Conservation (phyloP, 2,329 filamentous ascomycete genomes). For the Pleurostoma richardsiae region DNA sequence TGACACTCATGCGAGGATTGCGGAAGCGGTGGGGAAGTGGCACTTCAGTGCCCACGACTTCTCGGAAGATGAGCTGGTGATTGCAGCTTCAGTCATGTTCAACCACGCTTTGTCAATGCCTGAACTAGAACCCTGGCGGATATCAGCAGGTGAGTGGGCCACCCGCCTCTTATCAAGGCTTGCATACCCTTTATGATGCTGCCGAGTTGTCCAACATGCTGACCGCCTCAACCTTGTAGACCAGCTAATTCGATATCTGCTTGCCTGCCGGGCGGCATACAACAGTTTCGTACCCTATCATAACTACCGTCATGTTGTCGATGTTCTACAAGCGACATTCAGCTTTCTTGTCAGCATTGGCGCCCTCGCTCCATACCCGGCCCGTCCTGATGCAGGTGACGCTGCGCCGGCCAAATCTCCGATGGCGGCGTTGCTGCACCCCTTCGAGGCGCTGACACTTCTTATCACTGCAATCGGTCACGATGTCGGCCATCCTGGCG, state of each 20-base stretch:
- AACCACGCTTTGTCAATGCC: constrained; percentile 80
- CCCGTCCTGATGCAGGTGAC: constrained; percentile 19
- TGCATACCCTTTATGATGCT: constrained; percentile 13
- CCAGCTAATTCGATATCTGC: constrained; percentile 77
- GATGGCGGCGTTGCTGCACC: constrained; percentile 70
- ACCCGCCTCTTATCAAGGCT: neutral
- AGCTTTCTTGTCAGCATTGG: constrained; percentile 81
- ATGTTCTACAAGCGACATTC: constrained; percentile 91
- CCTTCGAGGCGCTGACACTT: constrained; percentile 83
- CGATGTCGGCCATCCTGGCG: constrained; percentile 93
- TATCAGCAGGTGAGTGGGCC: constrained; percentile 62
- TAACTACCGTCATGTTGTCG: constrained; percentile 95
- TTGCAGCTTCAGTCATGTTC: constrained; percentile 83
- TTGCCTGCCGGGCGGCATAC: constrained; percentile 89
- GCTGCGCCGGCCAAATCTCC: constrained; percentile 46
- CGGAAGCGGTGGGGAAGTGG: constrained; percentile 71
- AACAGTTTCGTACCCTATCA: constrained; percentile 96
- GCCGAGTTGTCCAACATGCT: constrained; percentile 20
- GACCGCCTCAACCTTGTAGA: constrained; percentile 44
- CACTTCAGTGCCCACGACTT: constrained; percentile 86
- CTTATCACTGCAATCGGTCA: constrained; percentile 96
- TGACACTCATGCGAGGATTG: constrained; percentile 61
- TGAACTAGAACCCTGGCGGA: constrained; percentile 74
- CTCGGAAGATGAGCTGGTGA: constrained; percentile 82
- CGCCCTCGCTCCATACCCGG: constrained; percentile 64